A percentile compares a stretch with the other conserved stretches of the same genome.
These are phyloP conservation scores for Lachancea quebecensis DNA, from an alignment of 805 yeast genomes.

Conservation along the genomic window DNA sequence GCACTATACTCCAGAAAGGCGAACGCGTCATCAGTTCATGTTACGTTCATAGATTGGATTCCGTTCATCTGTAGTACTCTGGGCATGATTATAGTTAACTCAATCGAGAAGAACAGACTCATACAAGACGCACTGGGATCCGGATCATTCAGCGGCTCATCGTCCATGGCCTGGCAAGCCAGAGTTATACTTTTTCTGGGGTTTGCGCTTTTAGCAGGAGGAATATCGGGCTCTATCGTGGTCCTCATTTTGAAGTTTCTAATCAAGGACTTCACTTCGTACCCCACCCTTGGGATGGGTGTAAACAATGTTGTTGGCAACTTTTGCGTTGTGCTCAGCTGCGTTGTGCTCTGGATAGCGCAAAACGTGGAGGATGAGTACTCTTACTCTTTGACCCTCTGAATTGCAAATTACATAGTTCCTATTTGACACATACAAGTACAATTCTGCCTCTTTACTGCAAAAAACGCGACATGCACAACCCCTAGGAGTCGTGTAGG, in stretches of 20 bases:
- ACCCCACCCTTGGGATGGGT: conserved; percentile 95
- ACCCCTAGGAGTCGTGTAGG: neutral
- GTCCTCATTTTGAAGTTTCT: conserved; percentile 81
- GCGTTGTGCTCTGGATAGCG: conserved; percentile 84
- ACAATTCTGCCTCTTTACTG: neutral
- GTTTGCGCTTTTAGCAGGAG: conserved; percentile 87
- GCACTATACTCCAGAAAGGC: conserved; percentile 78
- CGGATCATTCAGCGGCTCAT: conserved; percentile 29
- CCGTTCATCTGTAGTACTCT: conserved; percentile 83
- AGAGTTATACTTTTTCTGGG: conserved; percentile 86
- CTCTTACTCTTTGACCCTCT: conserved; percentile 81
- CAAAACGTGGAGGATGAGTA: conserved; percentile 96
- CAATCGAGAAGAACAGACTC: conserved; percentile 38
- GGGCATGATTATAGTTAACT: conserved; percentile 73
- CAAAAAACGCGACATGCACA: neutral
- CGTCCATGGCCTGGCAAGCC: conserved; percentile 84
- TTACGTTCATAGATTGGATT: conserved; percentile 91
- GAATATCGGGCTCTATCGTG: conserved; percentile 85
- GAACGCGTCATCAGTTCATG: conserved; percentile 81
- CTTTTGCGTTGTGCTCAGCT: conserved; percentile 76
- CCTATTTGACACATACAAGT: neutral
- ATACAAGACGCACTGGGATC: conserved; percentile 35
- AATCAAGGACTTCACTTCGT: conserved; percentile 59
- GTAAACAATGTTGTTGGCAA: conserved; percentile 79
- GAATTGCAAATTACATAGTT: conserved; percentile 12